phyloP scores from a whole-genome alignment of 345 rosid genomes.

The Eucalyptus marginata region DNA sequence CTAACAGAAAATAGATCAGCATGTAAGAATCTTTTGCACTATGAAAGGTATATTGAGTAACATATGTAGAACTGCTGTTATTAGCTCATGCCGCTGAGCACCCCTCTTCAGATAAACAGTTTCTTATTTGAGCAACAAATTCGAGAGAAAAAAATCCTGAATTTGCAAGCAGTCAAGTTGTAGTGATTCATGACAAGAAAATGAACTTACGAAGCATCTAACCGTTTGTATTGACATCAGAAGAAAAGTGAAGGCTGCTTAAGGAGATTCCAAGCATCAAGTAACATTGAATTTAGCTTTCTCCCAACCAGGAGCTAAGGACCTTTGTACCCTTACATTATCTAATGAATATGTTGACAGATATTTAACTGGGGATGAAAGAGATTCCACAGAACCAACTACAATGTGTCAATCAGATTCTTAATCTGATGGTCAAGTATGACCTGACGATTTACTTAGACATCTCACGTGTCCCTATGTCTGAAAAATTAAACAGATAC shows the following conservation, averaged over 20 bases:
- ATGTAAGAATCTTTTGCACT: not conserved
- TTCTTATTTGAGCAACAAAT: not conserved
- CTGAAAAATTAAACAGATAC: not conserved
- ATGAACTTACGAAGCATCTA: not conserved
- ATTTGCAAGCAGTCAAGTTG: not conserved
- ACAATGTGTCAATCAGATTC: not conserved
- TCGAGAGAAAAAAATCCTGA: not conserved
- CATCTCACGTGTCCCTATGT: not conserved
- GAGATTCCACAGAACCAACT: not conserved
- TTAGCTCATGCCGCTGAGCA: not conserved
- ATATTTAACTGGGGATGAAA: not conserved
- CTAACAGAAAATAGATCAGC: conserved; percentile 16
- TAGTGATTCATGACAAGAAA: not conserved
- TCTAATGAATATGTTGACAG: not conserved
- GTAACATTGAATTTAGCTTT: not conserved
- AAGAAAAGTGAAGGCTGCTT: not conserved
- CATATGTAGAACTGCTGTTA: not conserved
- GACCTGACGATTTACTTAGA: not conserved
- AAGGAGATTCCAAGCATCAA: not conserved
- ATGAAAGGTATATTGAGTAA: not conserved
- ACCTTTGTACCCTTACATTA: not conserved
- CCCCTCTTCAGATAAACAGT: not conserved
- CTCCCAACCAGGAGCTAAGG: not conserved
- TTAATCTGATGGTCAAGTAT: not conserved
- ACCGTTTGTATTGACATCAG: not conserved